These are phyloP conservation scores for Botryosphaeria dothidea DNA, from an alignment of 2,329 filamentous ascomycete species.

Conservation along the genomic window DNA sequence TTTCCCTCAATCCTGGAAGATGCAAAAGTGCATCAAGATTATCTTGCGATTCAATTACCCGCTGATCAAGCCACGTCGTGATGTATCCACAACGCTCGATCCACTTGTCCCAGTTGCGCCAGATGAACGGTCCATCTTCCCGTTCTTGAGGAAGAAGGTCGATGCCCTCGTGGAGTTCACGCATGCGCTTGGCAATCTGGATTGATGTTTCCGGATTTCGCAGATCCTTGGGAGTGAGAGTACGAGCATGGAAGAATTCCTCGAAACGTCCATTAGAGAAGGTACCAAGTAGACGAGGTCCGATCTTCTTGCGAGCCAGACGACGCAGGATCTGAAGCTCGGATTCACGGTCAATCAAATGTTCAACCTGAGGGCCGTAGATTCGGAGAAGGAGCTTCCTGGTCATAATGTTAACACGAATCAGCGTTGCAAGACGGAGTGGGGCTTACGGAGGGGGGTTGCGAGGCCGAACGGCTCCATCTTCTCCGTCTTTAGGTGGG, in stretches of 20 bases:
- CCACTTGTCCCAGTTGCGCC: slow-evolving; percentile 96
- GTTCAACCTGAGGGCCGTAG: slow-evolving; percentile 92
- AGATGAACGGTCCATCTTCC: slow-evolving; percentile 77
- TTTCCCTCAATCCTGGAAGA: slow-evolving; percentile 62
- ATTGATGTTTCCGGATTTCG: slow-evolving; percentile 79
- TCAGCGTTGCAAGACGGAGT: not conserved
- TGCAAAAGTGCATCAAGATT: slow-evolving; percentile 24
- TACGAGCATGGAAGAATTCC: slow-evolving; percentile 83
- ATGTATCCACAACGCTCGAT: slow-evolving; percentile 66
- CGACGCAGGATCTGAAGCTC: slow-evolving; percentile 85
- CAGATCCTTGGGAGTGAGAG: slow-evolving; percentile 75
- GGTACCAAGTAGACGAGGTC: slow-evolving; percentile 84
- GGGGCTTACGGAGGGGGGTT: slow-evolving; percentile 55
- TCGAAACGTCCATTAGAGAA: slow-evolving; percentile 96
- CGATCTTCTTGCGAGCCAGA: slow-evolving; percentile 88
- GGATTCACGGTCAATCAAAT: slow-evolving; percentile 90
- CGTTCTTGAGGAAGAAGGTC: slow-evolving; percentile 79
- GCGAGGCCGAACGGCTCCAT: slow-evolving; percentile 41
- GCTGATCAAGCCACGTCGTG: slow-evolving; percentile 59
- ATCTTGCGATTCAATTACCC: slow-evolving; percentile 50
- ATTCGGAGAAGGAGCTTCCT: slow-evolving; percentile 84
- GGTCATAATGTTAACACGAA: not conserved
- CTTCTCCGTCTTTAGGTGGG: slow-evolving; percentile 40
- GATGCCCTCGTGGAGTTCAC: slow-evolving; percentile 91
- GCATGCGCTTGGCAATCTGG: slow-evolving; percentile 96